Conservation (phyloP, 805 yeast genomes). For the Cyberlindnera saturnus region DNA sequence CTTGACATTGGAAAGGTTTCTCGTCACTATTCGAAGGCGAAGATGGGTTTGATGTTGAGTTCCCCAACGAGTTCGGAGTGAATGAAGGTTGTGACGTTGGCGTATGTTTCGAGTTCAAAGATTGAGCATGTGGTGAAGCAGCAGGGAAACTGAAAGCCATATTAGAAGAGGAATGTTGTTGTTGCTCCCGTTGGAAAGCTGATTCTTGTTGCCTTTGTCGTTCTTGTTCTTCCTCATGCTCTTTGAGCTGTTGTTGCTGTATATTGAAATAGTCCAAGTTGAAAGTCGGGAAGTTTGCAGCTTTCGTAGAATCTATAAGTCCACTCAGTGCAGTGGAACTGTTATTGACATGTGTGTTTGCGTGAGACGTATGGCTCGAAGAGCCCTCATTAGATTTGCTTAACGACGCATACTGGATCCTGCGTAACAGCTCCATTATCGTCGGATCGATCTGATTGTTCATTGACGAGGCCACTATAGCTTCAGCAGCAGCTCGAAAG, state of each 20-base stretch:
- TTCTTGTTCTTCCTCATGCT: neutral
- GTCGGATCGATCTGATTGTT: slow-evolving; percentile 54
- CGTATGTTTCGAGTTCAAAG: neutral
- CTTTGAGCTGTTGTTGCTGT: neutral
- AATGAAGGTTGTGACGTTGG: slow-evolving; percentile 1
- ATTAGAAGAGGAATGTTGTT: neutral
- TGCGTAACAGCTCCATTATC: slow-evolving; percentile 47
- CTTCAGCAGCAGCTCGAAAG: slow-evolving; percentile 55
- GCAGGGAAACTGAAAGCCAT: neutral
- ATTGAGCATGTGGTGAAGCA: neutral
- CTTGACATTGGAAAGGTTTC: slow-evolving; percentile 49
- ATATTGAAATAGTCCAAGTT: slow-evolving; percentile 22
- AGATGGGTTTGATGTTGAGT: slow-evolving; percentile 2
- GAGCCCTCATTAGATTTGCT: slow-evolving; percentile 1
- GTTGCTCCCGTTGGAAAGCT: neutral
- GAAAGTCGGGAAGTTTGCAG: slow-evolving; percentile 22
- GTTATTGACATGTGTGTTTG: slow-evolving; percentile 1
- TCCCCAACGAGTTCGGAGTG: neutral
- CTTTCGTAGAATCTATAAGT: slow-evolving; percentile 10
- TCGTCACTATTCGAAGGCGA: slow-evolving; percentile 12
- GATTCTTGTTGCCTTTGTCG: neutral
- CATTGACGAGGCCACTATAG: slow-evolving; percentile 46
- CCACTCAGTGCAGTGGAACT: slow-evolving; percentile 1
- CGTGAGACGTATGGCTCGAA: neutral
- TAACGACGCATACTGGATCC: slow-evolving; percentile 47